These are phyloP conservation scores for Scedosporium boydii DNA, from an alignment of 2,329 filamentous ascomycete genomes.

Conservation along the genomic window DNA sequence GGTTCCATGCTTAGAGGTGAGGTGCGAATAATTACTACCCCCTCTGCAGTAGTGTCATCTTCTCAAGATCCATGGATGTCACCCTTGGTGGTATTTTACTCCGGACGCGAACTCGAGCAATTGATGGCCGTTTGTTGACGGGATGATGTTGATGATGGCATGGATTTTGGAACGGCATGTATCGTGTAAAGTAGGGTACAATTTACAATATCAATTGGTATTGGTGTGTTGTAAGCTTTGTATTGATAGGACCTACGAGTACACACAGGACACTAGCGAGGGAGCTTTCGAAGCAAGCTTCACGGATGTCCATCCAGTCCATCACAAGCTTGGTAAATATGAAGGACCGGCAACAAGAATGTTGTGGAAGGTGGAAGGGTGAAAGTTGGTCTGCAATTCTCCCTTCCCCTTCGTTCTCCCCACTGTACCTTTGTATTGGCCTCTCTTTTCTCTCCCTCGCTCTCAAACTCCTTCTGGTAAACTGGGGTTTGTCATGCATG, in stretches of 20 bases:
- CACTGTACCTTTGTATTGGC: neutral
- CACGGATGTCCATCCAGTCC: neutral
- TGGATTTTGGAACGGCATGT: neutral
- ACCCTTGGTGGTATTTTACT: neutral
- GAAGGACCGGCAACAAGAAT: neutral
- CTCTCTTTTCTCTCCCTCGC: neutral
- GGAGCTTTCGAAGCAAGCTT: neutral
- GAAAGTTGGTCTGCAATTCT: neutral
- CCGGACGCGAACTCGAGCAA: neutral
- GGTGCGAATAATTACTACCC: too few species aligned
- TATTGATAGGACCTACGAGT: too few species aligned
- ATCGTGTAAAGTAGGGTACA: neutral
- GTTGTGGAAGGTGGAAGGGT: neutral
- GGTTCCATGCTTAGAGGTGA: too few species aligned
- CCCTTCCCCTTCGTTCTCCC: neutral
- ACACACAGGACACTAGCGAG: too few species aligned
- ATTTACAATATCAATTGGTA: neutral
- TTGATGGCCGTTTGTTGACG: neutral
- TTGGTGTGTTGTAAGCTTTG: neutral
- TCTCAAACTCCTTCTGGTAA: neutral
- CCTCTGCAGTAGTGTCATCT: too few species aligned
- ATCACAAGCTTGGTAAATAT: neutral
- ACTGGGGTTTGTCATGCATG: conserved; percentile 2
- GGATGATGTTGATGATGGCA: neutral
- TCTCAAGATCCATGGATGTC: neutral